phyloP scores from a whole-genome alignment of 108 stramenopile genomes.

The Stephanodiscus minutulus region DNA sequence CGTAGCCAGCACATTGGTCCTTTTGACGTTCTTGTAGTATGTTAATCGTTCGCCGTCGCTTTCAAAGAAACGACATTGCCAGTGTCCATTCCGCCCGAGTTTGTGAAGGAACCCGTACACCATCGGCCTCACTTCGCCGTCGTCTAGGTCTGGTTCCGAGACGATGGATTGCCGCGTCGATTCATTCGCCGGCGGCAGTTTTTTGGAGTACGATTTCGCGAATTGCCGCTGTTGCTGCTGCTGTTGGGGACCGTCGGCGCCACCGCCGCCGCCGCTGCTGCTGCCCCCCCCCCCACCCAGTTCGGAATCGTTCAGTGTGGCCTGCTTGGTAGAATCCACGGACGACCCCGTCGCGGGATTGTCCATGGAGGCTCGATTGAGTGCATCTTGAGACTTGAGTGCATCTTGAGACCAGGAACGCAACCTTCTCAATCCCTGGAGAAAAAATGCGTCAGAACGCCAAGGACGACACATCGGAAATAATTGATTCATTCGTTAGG shows the following conservation, averaged over 20 bases:
- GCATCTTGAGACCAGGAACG: slow-evolving; percentile 43
- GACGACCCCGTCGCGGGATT: slow-evolving; percentile 26
- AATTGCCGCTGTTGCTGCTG: slow-evolving; percentile 7
- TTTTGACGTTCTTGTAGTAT: slow-evolving; percentile 95
- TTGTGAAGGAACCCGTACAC: slow-evolving; percentile 94
- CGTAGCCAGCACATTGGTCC: slow-evolving; percentile 86
- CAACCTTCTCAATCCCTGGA: slow-evolving; percentile 34
- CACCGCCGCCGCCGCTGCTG: background rate
- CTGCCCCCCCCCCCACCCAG: background rate
- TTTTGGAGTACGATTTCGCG: background rate
- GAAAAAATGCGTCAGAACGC: too few relatives aligned
- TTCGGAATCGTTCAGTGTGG: slow-evolving; percentile 11
- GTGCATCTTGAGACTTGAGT: slow-evolving; percentile 23
- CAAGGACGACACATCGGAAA: too few relatives aligned
- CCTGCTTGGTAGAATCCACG: slow-evolving; percentile 42
- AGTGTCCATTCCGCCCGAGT: slow-evolving; percentile 93
- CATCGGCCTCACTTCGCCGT: slow-evolving; percentile 49
- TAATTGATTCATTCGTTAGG: too few relatives aligned
- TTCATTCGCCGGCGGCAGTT: background rate
- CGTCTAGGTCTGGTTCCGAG: slow-evolving; percentile 34
- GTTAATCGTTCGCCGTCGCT: slow-evolving; percentile 93
- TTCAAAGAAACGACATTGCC: slow-evolving; percentile 98
- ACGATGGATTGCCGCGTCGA: slow-evolving; percentile 9
- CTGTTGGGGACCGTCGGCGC: background rate
- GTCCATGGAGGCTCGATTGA: slow-evolving; percentile 11